A percentile compares a stretch with the other conserved stretches of the same genome.
Evolutionary conservation across 192 early-diverging fungal genomes (phyloP).

Genomic region (Rhizoclosmatium globosum): DNA sequence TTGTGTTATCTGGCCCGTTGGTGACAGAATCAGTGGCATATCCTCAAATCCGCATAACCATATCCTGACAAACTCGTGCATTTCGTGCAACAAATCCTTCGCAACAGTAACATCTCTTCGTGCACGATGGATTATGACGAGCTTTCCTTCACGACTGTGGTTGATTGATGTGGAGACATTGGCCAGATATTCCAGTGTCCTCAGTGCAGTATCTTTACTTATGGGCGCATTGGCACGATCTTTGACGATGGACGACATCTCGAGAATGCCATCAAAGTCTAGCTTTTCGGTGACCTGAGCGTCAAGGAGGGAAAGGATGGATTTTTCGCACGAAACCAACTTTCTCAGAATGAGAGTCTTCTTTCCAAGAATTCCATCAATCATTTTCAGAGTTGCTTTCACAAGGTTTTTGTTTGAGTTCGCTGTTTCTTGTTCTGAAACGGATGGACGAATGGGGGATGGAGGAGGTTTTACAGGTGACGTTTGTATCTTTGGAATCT

Average conservation of each 20-base stretch:
- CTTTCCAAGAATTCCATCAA: conserved; percentile 34
- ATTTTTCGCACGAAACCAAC: conserved; percentile 30
- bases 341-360: conserved; percentile 30
- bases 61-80: conserved; percentile 36
- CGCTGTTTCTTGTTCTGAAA: neutral
- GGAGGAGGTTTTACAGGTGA: neutral
- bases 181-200: conserved; percentile 30
- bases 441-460: neutral
- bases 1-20: neutral
- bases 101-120: conserved; percentile 20
- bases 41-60: conserved; percentile 34
- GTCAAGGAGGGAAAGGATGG: conserved; percentile 21
- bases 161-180: conserved; percentile 27
- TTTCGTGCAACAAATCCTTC: conserved; percentile 32
- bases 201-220: conserved; percentile 11
- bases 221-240: neutral
- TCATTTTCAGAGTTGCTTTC: conserved; percentile 24
- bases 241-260: conserved; percentile 7
- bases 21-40: neutral
- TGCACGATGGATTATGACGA: conserved; percentile 26
- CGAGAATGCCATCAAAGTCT: conserved; percentile 25
- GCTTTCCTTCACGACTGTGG: conserved; percentile 22
- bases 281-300: neutral
- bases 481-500: neutral
- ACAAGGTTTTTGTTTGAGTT: neutral